Base-by-base conservation (phyloP, 2,329 filamentous ascomycete species). In the Monosporascus sp. region DNA sequence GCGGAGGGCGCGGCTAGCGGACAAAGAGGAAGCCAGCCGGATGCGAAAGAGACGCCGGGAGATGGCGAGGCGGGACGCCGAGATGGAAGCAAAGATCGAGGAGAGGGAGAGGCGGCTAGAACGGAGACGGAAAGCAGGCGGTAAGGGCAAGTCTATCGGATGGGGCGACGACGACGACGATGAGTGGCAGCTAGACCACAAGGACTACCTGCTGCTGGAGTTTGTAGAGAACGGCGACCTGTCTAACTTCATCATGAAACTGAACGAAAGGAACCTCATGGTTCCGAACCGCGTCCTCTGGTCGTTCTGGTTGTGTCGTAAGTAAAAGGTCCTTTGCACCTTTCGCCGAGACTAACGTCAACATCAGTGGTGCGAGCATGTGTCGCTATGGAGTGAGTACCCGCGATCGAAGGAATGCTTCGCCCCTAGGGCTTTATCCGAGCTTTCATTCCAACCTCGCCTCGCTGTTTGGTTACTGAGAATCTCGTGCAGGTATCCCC, bases 241-340 rank as follows among this genome's bases (percentile, higher is more conserved):
- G 9, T 27, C 17, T 3, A 49, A 49, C 31, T 37, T 49, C 5
- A 35, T 49, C 25, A 31, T 11, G 5, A 49, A 36, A 49, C 11
- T 18, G n/a, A 36, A 36, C 25, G 47, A 49, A 17, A 17, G 5
- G 47, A 22, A 35, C 15, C 15, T 36, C 27, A 38, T 2, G 35
- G 47, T 36, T 20, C 47, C 47, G 11, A 49, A 49, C 31, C 47
- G 50, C 50, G 57, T 65, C n/a, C 55, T 63, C 15, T 63, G 59
- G 59, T 49, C 51, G 1, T 62, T 65, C 46, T 63, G 59, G 59
- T 49, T 60, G 41, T 63, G 61, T 31, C 50, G 59, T 63, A 51
- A 50, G 61, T 61, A n/a, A 25, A 49, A 15, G 18, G 22, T 35
- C 4, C 31, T 35, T 14, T 50, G 27, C 35, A 24, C 41, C 22